Evolutionary conservation across 257 asterid species (phyloP), one percentile per base, ranked within the genome.

Genomic region (Gentiana straminea): DNA sequence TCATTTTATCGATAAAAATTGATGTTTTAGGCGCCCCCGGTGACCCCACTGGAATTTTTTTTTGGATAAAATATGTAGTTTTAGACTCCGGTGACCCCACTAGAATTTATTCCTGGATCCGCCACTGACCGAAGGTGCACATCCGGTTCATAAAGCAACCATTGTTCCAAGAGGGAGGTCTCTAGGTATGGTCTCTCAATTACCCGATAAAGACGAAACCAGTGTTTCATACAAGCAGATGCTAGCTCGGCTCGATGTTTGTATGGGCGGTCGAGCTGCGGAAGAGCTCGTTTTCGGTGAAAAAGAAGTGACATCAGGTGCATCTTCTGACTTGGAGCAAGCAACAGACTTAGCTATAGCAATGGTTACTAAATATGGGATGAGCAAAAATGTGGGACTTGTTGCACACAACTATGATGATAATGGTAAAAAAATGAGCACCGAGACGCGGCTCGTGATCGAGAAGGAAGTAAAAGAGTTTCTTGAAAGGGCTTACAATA

Each of bases 201-300:
- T 86, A 46, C 95, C 94, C 0, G 95, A 86, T 7, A 79, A 75
- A 60, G 95, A 83, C 35, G 86, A 83, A 67, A 83, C 90, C n/a
- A 83, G 95, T 60, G 47, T 81, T 13, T 83, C 95, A 3, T 88
- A 86, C 4, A 81, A 77, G 64, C 88, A 86, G 70, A 79, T 86
- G 90, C 91, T 86, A 13, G 94, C 94, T 32, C 78, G 86, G 35
- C 87, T 86, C 11, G 79, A 86, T 57, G 82, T 81, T 33, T 65
- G 74, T 67, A 86, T 86, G 94, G 95, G 95, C 8, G 95, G 95
- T 12, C 72, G 94, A 54, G 95, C 83, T 33, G 95, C 95, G 2
- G 95, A 86, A 55, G 94, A 86, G 73, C 82, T 86, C 60, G 81
- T 86, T 49, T 86, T 83, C 13, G 95, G 95, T 13, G 94, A 86